These are phyloP conservation scores for Metschnikowia kofuensis DNA, from an alignment of 805 yeast species.

Conservation along the genomic window DNA sequence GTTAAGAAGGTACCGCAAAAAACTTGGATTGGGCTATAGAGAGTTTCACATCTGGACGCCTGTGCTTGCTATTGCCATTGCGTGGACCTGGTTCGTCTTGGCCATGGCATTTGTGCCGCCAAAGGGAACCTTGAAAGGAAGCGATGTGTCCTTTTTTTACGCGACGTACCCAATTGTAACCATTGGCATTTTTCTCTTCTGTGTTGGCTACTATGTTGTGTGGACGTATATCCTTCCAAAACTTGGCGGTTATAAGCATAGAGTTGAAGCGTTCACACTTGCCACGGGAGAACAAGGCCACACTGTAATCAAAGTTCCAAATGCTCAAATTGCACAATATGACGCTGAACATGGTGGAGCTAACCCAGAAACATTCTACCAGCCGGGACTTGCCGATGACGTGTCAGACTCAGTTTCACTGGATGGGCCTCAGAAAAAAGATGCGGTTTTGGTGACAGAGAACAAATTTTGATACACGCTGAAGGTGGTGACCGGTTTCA, in stretches of 20 bases:
- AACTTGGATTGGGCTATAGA: conserved; percentile 14
- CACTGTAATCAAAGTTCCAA: conserved; percentile 34
- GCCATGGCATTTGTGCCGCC: conserved; percentile 45
- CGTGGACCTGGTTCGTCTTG: conserved; percentile 37
- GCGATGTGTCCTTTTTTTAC: conserved; percentile 43
- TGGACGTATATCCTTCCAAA: conserved; percentile 38
- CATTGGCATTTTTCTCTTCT: conserved; percentile 30
- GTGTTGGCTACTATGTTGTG: conserved; percentile 32
- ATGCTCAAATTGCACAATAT: conserved; percentile 30
- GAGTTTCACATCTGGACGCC: conserved; percentile 22
- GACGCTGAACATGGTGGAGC: conserved; percentile 23
- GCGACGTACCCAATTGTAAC: conserved; percentile 40
- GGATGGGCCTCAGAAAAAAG: neutral
- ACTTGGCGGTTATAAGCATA: conserved; percentile 30
- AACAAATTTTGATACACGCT: conserved; percentile 1
- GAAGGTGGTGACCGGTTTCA: too few relatives aligned
- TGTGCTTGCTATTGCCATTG: conserved; percentile 27
- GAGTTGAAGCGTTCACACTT: conserved; percentile 27
- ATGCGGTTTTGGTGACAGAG: conserved; percentile 5
- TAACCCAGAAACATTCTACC: conserved; percentile 2
- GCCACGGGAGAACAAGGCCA: conserved; percentile 40
- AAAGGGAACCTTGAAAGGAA: conserved; percentile 35
- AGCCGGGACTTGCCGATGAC: conserved; percentile 3
- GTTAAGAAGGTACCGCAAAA: conserved; percentile 30
- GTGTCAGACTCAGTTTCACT: neutral